These are phyloP conservation scores for Colletotrichum agaves DNA, from an alignment of 2,329 filamentous ascomycete genomes.

Conservation along the genomic window DNA sequence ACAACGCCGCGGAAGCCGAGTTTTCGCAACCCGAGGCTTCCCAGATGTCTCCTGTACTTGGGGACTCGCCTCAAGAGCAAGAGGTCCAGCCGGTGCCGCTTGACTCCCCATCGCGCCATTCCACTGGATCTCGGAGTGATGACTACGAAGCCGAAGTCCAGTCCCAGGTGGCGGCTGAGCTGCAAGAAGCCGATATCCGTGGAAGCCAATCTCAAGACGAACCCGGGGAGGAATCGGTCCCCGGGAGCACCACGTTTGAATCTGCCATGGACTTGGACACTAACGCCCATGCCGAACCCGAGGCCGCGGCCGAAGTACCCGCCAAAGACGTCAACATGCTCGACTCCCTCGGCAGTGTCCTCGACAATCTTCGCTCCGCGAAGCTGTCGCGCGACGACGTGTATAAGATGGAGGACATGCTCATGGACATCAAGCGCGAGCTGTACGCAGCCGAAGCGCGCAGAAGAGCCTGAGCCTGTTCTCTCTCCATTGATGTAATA, in stretches of 20 bases:
- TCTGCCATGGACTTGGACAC: slow-evolving; percentile 40
- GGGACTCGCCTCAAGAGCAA: neutral
- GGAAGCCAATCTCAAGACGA: slow-evolving; percentile 43
- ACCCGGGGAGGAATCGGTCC: slow-evolving; percentile 34
- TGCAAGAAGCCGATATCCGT: slow-evolving; percentile 48
- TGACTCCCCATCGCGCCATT: slow-evolving; percentile 24
- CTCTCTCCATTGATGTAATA: neutral
- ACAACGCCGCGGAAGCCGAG: slow-evolving; percentile 3
- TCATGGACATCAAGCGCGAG: slow-evolving; percentile 82
- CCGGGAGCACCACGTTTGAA: slow-evolving; percentile 25
- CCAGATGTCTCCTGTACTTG: slow-evolving; percentile 9
- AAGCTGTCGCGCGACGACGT: slow-evolving; percentile 73
- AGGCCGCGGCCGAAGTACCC: slow-evolving; percentile 44
- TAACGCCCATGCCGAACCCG: neutral
- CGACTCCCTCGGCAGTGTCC: slow-evolving; percentile 61
- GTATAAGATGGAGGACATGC: slow-evolving; percentile 77
- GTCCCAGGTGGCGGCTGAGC: slow-evolving; percentile 55
- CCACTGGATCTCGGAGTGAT: slow-evolving; percentile 21
- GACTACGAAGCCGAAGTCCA: slow-evolving; percentile 55
- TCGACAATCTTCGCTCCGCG: slow-evolving; percentile 69
- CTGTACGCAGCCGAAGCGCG: slow-evolving; percentile 77
- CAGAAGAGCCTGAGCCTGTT: slow-evolving; percentile 51
- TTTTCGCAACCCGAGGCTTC: slow-evolving; percentile 7
- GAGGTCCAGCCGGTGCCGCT: neutral
- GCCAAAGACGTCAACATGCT: slow-evolving; percentile 59